Conservation (phyloP, 176 grass and related monocot genomes). For the Stipa capillata region DNA sequence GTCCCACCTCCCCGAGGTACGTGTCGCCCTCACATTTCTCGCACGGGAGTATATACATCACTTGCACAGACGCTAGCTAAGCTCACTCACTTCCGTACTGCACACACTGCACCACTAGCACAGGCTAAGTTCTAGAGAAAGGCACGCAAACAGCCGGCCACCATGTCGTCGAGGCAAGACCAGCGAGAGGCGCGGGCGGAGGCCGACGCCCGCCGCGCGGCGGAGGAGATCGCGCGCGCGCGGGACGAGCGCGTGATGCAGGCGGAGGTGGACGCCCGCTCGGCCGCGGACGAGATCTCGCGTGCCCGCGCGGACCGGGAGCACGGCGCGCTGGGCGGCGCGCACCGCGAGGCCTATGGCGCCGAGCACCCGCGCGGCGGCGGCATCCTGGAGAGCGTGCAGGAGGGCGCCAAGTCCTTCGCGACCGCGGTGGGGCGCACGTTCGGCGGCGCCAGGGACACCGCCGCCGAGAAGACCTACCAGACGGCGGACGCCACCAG, state of each 20-base stretch:
- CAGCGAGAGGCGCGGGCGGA: constrained; percentile 22
- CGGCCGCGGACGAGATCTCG: constrained; percentile 52
- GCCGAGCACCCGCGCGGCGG: not conserved
- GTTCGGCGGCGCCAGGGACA: constrained; percentile 31
- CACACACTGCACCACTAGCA: not conserved
- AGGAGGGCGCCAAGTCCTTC: constrained; percentile 49
- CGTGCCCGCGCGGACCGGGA: constrained; percentile 22
- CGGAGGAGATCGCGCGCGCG: constrained; percentile 33
- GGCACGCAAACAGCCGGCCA: not conserved
- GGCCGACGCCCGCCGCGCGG: constrained; percentile 14
- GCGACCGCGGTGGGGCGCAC: constrained; percentile 29
- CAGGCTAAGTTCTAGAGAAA: not conserved
- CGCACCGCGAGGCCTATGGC: no score
- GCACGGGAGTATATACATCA: constrained; percentile 4
- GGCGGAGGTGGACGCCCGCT: constrained; percentile 35
- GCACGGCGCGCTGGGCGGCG: not conserved
- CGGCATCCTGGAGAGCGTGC: constrained; percentile 57
- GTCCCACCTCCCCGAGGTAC: not conserved
- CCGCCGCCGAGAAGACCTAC: constrained; percentile 3
- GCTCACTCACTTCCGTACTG: not conserved
- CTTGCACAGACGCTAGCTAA: not conserved
- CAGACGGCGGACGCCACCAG: constrained; percentile 12
- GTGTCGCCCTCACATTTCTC: constrained; percentile 23
- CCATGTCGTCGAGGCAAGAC: constrained; percentile 45
- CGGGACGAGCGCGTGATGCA: constrained; percentile 41